A percentile compares a stretch with the other conserved stretches of the same genome.
phyloP scores from a whole-genome alignment of 208 protist species.

The Sergeia podlipaevii region DNA sequence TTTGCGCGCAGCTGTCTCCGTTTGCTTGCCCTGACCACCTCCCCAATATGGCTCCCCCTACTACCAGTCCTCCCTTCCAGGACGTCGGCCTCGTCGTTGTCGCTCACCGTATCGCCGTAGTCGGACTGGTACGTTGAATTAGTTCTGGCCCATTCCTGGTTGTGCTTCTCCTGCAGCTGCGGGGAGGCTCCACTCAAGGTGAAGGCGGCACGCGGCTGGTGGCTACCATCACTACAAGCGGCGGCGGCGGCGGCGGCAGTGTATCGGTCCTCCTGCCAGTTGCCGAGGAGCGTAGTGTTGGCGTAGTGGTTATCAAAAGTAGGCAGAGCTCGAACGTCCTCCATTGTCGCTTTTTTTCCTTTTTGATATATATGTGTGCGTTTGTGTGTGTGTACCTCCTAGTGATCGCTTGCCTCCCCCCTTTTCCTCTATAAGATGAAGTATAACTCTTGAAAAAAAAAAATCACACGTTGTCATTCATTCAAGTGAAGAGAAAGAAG shows the following conservation, averaged over 20 bases:
- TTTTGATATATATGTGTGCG: too few relatives aligned
- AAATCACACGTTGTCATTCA: too few relatives aligned
- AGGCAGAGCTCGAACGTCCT: constrained; percentile 11
- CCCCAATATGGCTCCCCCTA: too few relatives aligned
- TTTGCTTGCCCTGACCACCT: too few relatives aligned
- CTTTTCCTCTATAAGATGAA: too few relatives aligned
- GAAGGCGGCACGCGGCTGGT: neutral
- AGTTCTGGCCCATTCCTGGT: neutral
- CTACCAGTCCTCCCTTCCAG: too few relatives aligned
- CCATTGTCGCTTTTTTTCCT: neutral
- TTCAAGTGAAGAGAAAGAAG: too few relatives aligned
- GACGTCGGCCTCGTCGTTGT: neutral
- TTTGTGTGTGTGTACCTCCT: too few relatives aligned
- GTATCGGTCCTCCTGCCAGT: constrained; percentile 59
- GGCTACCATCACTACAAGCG: neutral
- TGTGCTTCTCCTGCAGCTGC: neutral
- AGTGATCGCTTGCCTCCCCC: too few relatives aligned
- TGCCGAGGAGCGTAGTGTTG: constrained; percentile 60
- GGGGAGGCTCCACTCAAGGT: constrained; percentile 12
- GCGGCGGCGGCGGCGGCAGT: neutral
- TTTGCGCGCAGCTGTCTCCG: too few relatives aligned
- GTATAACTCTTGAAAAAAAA: too few relatives aligned
- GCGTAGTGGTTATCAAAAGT: constrained; percentile 66
- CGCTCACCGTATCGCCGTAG: neutral
- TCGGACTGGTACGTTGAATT: neutral